Evolutionary conservation across 2,329 filamentous ascomycete species (phyloP).

Genomic region (Xylaria sp.): DNA sequence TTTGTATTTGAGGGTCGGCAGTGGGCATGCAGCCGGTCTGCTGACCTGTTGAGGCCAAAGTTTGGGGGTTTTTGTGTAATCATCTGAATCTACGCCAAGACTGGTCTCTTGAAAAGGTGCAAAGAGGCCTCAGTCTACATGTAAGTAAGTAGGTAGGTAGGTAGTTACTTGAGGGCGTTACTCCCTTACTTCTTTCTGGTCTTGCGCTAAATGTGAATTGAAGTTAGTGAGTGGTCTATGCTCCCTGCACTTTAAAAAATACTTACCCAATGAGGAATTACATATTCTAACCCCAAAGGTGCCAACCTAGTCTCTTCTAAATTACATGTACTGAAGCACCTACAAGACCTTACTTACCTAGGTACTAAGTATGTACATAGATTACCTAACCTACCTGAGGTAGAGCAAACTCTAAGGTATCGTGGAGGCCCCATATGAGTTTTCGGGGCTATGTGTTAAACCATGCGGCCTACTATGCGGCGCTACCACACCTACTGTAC

Average conservation of each 20-base stretch:
- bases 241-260: no score
- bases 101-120: not conserved
- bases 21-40: slow-evolving; percentile 4
- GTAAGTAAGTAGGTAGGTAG: not conserved
- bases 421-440: no score
- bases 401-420: no score
- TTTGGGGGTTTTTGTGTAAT: not conserved
- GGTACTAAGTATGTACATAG: not conserved
- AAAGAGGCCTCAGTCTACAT: not conserved
- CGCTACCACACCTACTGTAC: not conserved
- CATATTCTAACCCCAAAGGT: no score
- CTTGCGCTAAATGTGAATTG: no score
- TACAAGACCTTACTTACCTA: not conserved
- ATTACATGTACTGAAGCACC: not conserved
- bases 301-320: not conserved
- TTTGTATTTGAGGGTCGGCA: slow-evolving; percentile 16
- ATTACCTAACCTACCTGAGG: no score
- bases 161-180: not conserved
- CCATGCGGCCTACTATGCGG: not conserved
- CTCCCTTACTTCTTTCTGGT: no score
- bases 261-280: no score
- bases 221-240: no score
- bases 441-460: not conserved
- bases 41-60: not conserved
- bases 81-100: not conserved